A percentile compares a stretch with the other conserved stretches of the same genome.
These are phyloP conservation scores for Kodamaea jinghongensis DNA, from an alignment of 805 yeast genomes.

Conservation along the genomic window DNA sequence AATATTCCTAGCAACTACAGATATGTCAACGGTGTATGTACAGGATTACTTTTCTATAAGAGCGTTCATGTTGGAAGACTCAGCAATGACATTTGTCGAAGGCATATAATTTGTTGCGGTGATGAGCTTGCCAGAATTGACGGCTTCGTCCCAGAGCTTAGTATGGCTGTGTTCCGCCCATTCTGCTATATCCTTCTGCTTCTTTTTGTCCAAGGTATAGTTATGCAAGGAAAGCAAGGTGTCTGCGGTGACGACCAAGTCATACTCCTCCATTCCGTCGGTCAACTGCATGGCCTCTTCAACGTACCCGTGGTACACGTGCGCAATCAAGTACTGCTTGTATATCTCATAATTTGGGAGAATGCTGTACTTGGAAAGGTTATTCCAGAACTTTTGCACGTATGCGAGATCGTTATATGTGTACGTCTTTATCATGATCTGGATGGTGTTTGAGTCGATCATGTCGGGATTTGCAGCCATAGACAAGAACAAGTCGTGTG, in stretches of 20 bases:
- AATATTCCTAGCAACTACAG: no score
- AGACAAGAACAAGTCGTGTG: conserved; percentile 58
- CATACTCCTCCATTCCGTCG: conserved; percentile 46
- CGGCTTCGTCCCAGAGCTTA: conserved; percentile 27
- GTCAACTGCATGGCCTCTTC: conserved; percentile 55
- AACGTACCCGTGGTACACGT: conserved; percentile 62
- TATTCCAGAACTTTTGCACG: conserved; percentile 61
- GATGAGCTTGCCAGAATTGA: conserved; percentile 23
- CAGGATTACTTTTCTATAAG: not conserved
- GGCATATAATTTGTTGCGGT: conserved; percentile 30
- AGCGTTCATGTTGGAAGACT: not conserved
- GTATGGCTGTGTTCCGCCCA: conserved; percentile 34
- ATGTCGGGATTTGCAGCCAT: conserved; percentile 56
- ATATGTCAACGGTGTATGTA: no score
- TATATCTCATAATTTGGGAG: conserved; percentile 51
- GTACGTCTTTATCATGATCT: conserved; percentile 63
- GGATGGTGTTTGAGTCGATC: conserved; percentile 59
- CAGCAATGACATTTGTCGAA: conserved; percentile 26
- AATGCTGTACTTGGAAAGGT: conserved; percentile 51
- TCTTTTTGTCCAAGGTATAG: conserved; percentile 32
- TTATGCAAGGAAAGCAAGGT: conserved; percentile 48
- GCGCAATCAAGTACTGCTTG: conserved; percentile 63
- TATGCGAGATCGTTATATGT: conserved; percentile 53
- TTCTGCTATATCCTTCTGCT: conserved; percentile 27
- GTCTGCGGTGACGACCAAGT: conserved; percentile 41